Conservation (phyloP, 2,329 filamentous ascomycete species). For the Aureobasidium sp. region DNA sequence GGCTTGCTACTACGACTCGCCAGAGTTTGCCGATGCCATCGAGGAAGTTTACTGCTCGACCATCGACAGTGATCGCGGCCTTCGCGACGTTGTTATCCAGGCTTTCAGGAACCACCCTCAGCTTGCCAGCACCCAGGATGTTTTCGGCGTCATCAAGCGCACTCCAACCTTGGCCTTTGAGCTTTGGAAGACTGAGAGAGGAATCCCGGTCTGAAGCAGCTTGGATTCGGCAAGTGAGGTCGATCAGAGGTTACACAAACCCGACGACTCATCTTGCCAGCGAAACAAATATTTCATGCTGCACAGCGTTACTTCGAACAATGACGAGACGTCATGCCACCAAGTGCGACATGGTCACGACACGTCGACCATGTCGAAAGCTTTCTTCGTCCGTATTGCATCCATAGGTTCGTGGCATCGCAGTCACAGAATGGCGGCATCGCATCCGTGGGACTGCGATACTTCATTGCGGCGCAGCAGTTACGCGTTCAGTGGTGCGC, state of each 20-base stretch:
- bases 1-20: slow-evolving; percentile 37
- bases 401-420: not conserved
- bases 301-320: not conserved
- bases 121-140: slow-evolving; percentile 39
- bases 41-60: slow-evolving; percentile 44
- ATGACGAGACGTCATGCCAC: not conserved
- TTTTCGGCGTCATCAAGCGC: slow-evolving; percentile 38
- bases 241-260: not conserved
- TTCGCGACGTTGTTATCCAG: slow-evolving; percentile 42
- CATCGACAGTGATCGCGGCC: slow-evolving; percentile 43
- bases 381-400: not conserved
- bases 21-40: slow-evolving; percentile 42
- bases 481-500: not conserved
- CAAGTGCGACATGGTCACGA: not conserved
- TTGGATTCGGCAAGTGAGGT: not conserved
- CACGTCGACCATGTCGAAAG: not conserved
- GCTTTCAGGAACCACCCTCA: slow-evolving; percentile 41
- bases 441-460: not conserved
- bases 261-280: not conserved
- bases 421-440: not conserved
- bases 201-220: slow-evolving; percentile 31
- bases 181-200: slow-evolving; percentile 42
- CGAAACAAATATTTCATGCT: not conserved
- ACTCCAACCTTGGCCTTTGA: slow-evolving; percentile 43
- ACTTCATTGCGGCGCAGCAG: not conserved